A percentile compares a stretch with the other conserved stretches of the same genome.
phyloP scores from a whole-genome alignment of 73 alveolate genomes.

The Uronychia binucleata region DNA sequence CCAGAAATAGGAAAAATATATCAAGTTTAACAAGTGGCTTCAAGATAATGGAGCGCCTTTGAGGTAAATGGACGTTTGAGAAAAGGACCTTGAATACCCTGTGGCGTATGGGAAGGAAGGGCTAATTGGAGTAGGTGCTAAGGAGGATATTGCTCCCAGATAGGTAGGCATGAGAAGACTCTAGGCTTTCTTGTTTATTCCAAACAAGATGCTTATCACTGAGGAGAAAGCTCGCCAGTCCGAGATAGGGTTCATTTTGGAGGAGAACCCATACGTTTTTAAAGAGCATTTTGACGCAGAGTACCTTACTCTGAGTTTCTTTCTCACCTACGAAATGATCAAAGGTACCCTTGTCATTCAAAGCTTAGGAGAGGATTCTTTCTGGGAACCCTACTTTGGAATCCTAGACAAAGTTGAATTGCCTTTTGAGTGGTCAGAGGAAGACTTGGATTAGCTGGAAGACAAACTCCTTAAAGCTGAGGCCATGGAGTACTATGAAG shows the following conservation, averaged over 20 bases:
- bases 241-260: conserved; percentile 29
- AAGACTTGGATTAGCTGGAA: conserved; percentile 43
- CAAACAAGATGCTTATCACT: conserved; percentile 37
- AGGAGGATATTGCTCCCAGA: conserved; percentile 51
- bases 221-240: conserved; percentile 25
- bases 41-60: conserved; percentile 53
- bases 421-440: conserved; percentile 47
- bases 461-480: conserved; percentile 57
- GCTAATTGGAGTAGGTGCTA: conserved; percentile 57
- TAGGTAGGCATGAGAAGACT: neutral
- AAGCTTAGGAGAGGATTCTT: conserved; percentile 39
- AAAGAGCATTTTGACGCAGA: conserved; percentile 58
- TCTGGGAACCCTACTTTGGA: conserved; percentile 67
- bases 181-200: neutral
- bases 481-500: conserved; percentile 43
- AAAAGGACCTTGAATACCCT: conserved; percentile 53
- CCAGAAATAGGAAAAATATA: conserved; percentile 27
- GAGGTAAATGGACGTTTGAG: neutral
- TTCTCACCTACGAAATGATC: conserved; percentile 42
- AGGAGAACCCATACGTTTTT: conserved; percentile 42
- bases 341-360: conserved; percentile 14
- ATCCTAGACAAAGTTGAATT: conserved; percentile 42
- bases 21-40: conserved; percentile 59
- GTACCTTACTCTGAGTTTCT: conserved; percentile 32
- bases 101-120: conserved; percentile 66